These are phyloP conservation scores for Camellia lanceoleosa DNA, from an alignment of 148 eudicot genomes.

Conservation along the genomic window DNA sequence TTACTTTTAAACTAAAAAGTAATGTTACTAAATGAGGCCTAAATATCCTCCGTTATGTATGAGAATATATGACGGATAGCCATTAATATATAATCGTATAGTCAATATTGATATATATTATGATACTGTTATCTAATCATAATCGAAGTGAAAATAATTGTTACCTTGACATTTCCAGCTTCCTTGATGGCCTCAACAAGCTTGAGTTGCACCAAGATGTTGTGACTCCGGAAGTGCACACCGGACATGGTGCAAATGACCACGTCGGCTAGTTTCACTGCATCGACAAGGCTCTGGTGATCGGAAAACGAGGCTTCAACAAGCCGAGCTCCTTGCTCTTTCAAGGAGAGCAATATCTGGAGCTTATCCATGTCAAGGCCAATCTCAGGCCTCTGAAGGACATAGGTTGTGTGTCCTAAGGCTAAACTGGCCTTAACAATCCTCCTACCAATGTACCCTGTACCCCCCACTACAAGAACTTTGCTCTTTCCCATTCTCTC, in stretches of 20 bases:
- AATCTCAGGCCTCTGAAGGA: slow-evolving; percentile 36
- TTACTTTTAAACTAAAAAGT: too few species aligned
- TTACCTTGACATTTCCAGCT: slow-evolving; percentile 80
- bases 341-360: slow-evolving; percentile 37
- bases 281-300: slow-evolving; percentile 67
- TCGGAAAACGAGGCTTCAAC: slow-evolving; percentile 50
- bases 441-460: slow-evolving; percentile 53
- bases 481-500: slow-evolving; percentile 36
- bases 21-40: too few species aligned
- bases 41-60: too few species aligned
- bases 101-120: too few species aligned
- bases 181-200: slow-evolving; percentile 79
- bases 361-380: slow-evolving; percentile 44
- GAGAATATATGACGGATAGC: too few species aligned
- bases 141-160: too few species aligned
- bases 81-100: too few species aligned
- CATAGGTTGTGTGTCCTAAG: slow-evolving; percentile 41
- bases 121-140: too few species aligned
- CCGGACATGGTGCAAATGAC: slow-evolving; percentile 78
- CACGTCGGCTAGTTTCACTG: slow-evolving; percentile 66
- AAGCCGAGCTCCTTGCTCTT: slow-evolving; percentile 34
- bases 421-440: slow-evolving; percentile 46
- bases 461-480: slow-evolving; percentile 48
- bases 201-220: slow-evolving; percentile 56
- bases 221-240: slow-evolving; percentile 60